Conservation (phyloP, 768 basidiomycete species). For the Russula vinacea region DNA sequence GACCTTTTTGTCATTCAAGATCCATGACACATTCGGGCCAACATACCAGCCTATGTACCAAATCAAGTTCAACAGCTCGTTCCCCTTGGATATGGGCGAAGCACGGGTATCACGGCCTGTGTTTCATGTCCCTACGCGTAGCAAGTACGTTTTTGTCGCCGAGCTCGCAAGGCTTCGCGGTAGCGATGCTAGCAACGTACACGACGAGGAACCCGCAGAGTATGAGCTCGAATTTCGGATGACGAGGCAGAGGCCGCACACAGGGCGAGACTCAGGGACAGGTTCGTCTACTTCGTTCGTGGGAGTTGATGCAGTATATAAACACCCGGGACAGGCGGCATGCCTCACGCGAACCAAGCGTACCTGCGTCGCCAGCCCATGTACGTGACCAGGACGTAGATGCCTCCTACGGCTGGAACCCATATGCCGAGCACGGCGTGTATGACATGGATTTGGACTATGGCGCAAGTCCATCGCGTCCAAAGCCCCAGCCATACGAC, state of each 20-base stretch:
- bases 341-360: conserved; percentile 49
- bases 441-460: conserved; percentile 60
- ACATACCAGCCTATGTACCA: conserved; percentile 88
- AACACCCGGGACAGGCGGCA: conserved; percentile 44
- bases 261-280: conserved; percentile 58
- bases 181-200: conserved; percentile 90
- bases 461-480: conserved; percentile 53
- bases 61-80: conserved; percentile 70
- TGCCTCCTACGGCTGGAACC: conserved; percentile 51
- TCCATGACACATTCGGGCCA: conserved; percentile 97
- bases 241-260: conserved; percentile 85
- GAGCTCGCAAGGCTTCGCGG: conserved; percentile 72
- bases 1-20: conserved; percentile 44
- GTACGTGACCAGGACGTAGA: conserved; percentile 54
- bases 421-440: conserved; percentile 63
- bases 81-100: conserved; percentile 57
- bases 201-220: conserved; percentile 91
- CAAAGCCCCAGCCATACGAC: conserved; percentile 70
- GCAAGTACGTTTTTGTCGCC: conserved; percentile 79
- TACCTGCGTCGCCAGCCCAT: conserved; percentile 47
- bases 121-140: conserved; percentile 77
- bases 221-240: conserved; percentile 93
- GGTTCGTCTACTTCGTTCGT: conserved; percentile 40
- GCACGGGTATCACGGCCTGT: conserved; percentile 59
- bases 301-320: conserved; percentile 2